phyloP scores from a whole-genome alignment of 2,329 filamentous ascomycete genomes.

The Fusarium verrucosum region DNA sequence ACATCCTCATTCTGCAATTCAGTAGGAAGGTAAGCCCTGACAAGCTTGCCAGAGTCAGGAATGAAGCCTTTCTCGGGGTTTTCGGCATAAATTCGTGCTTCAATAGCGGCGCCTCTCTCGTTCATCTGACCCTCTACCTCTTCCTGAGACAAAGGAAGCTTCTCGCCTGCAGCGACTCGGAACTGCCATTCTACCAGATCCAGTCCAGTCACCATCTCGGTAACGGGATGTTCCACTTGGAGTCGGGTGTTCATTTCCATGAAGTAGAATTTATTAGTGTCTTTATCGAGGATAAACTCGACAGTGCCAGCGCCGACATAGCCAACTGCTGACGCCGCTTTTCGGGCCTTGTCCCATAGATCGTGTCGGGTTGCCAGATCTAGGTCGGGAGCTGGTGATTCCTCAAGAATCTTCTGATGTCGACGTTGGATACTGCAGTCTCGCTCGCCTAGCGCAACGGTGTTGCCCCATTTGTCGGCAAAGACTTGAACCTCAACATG shows the following conservation, averaged over 20 bases:
- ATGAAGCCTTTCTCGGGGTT: constrained; percentile 92
- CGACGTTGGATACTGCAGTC: constrained; percentile 88
- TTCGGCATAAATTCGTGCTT: constrained; percentile 96
- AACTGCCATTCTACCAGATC: constrained; percentile 97
- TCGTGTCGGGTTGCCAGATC: constrained; percentile 66
- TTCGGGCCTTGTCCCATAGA: constrained; percentile 72
- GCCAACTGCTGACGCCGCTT: constrained; percentile 76
- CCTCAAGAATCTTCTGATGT: constrained; percentile 92
- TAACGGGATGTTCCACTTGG: constrained; percentile 97
- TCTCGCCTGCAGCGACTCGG: constrained; percentile 70
- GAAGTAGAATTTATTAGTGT: constrained; percentile 82
- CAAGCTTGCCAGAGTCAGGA: constrained; percentile 87
- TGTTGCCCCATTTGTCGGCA: constrained; percentile 81
- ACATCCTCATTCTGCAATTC: constrained; percentile 70
- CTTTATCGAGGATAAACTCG: constrained; percentile 89
- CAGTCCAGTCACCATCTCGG: constrained; percentile 72
- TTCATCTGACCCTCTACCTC: constrained; percentile 79
- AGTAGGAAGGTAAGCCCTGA: constrained; percentile 80
- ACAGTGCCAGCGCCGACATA: constrained; percentile 92
- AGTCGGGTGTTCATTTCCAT: constrained; percentile 88
- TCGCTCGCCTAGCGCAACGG: constrained; percentile 84
- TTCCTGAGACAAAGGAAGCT: constrained; percentile 64
- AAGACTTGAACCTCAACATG: constrained; percentile 94
- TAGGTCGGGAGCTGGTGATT: constrained; percentile 80
- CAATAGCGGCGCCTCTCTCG: constrained; percentile 84